Percentiles rank a stretch among this genome's conserved stretches.
phyloP scores from a whole-genome alignment of 2,329 filamentous ascomycete species.

The Samsoniella hepiali region DNA sequence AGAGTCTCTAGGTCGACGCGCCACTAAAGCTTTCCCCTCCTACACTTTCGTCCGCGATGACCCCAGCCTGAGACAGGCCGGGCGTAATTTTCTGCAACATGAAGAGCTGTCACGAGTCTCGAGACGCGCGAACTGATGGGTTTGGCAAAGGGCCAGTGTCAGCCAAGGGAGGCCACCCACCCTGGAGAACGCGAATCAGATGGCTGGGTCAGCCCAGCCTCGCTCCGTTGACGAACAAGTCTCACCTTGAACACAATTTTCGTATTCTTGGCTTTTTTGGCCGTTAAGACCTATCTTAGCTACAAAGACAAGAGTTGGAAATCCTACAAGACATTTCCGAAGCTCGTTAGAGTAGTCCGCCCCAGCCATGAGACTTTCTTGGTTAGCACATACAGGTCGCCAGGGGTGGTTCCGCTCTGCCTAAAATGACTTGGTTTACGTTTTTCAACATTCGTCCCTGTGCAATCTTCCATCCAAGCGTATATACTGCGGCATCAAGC shows the following conservation, averaged over 20 bases:
- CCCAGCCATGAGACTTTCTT: not conserved
- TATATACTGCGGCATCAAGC: not conserved
- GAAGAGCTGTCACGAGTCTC: not conserved
- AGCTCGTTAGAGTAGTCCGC: too few relatives aligned
- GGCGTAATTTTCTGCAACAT: not conserved
- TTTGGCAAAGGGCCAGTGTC: not conserved
- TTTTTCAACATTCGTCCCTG: not conserved
- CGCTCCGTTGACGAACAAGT: not conserved
- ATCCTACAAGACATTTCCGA: too few relatives aligned
- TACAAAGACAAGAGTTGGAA: too few relatives aligned
- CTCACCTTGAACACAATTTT: not conserved
- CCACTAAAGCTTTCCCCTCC: too few relatives aligned
- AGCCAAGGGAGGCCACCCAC: conserved; percentile 12
- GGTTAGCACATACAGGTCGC: not conserved
- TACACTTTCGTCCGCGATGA: not conserved
- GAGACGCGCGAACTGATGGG: not conserved
- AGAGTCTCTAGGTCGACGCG: not conserved
- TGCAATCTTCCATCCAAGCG: not conserved
- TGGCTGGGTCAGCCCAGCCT: not conserved
- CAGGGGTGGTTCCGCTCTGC: not conserved
- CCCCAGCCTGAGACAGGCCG: not conserved
- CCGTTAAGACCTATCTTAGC: not conserved
- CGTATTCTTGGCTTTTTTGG: not conserved
- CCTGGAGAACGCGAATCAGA: not conserved
- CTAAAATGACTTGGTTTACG: not conserved